Conservation (phyloP, 192 early-diverging fungal genomes). For the Umbelopsis sp. region DNA sequence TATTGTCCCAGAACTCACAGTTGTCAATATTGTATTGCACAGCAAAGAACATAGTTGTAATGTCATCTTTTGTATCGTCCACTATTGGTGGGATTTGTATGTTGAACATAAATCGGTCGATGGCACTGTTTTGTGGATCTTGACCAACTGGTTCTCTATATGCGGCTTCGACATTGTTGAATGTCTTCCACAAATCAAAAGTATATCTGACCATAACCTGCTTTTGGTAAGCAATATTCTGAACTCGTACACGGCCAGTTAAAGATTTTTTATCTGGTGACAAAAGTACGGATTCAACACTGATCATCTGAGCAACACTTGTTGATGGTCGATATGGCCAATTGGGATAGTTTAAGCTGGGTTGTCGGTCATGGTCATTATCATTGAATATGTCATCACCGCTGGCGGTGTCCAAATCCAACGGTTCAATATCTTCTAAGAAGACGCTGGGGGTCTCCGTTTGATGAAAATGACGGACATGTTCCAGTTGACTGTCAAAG, state of each 20-base stretch:
- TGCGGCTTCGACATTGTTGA: slow-evolving; percentile 59
- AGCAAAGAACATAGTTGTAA: slow-evolving; percentile 58
- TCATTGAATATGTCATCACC: slow-evolving; percentile 22
- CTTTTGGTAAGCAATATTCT: slow-evolving; percentile 88
- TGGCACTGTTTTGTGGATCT: slow-evolving; percentile 39
- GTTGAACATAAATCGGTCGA: slow-evolving; percentile 67
- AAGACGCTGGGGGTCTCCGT: slow-evolving; percentile 61
- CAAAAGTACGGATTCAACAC: slow-evolving; percentile 57
- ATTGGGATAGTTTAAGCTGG: slow-evolving; percentile 23
- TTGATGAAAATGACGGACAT: slow-evolving; percentile 68
- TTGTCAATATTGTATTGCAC: slow-evolving; percentile 70
- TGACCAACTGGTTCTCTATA: slow-evolving; percentile 60
- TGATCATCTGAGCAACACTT: slow-evolving; percentile 35
- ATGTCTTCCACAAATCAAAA: slow-evolving; percentile 75
- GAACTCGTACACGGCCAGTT: slow-evolving; percentile 71
- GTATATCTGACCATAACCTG: slow-evolving; percentile 73
- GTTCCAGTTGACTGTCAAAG: slow-evolving; percentile 68
- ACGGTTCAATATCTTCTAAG: slow-evolving; percentile 22
- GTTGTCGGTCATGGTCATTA: slow-evolving; percentile 13
- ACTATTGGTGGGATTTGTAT: slow-evolving; percentile 22
- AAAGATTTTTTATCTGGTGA: slow-evolving; percentile 55
- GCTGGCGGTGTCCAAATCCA: not conserved
- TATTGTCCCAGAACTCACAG: slow-evolving; percentile 89
- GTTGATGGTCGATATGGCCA: slow-evolving; percentile 31
- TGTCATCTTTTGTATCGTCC: slow-evolving; percentile 39